These are phyloP conservation scores for Gelatoporia subvermispora DNA, from an alignment of 768 basidiomycete species.

Conservation along the genomic window DNA sequence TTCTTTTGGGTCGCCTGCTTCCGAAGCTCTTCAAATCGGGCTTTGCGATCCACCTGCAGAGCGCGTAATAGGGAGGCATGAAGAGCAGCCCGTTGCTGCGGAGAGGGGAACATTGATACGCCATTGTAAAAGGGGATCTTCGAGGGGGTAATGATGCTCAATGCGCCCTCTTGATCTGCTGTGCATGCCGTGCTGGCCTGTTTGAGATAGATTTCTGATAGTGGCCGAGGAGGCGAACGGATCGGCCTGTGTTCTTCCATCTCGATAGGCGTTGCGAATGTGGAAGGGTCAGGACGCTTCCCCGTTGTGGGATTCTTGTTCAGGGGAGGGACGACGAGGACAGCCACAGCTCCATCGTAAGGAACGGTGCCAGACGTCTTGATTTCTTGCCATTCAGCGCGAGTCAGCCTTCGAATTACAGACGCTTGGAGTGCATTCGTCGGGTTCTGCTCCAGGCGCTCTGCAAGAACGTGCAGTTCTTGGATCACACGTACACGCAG, in stretches of 20 bases:
- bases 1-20: not conserved
- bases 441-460: slow-evolving; percentile 33
- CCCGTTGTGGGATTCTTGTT: slow-evolving; percentile 49
- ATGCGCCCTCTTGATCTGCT: slow-evolving; percentile 9
- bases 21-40: slow-evolving; percentile 10
- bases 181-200: not conserved
- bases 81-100: slow-evolving; percentile 55
- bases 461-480: slow-evolving; percentile 60
- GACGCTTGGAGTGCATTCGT: slow-evolving; percentile 20
- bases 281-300: slow-evolving; percentile 29
- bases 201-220: slow-evolving; percentile 24
- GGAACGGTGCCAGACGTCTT: slow-evolving; percentile 44
- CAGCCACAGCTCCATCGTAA: slow-evolving; percentile 52
- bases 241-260: not conserved
- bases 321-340: slow-evolving; percentile 64
- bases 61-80: slow-evolving; percentile 44
- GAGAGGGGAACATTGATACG: slow-evolving; percentile 55
- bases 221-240: slow-evolving; percentile 18
- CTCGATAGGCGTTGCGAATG: slow-evolving; percentile 4
- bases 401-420: slow-evolving; percentile 60
- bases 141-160: slow-evolving; percentile 25
- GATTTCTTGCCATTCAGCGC: slow-evolving; percentile 50
- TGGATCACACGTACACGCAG: slow-evolving; percentile 72
- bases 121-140: slow-evolving; percentile 68
- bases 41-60: slow-evolving; percentile 41